phyloP scores from a whole-genome alignment of 2,329 filamentous ascomycete species.

The Alternaria solani region DNA sequence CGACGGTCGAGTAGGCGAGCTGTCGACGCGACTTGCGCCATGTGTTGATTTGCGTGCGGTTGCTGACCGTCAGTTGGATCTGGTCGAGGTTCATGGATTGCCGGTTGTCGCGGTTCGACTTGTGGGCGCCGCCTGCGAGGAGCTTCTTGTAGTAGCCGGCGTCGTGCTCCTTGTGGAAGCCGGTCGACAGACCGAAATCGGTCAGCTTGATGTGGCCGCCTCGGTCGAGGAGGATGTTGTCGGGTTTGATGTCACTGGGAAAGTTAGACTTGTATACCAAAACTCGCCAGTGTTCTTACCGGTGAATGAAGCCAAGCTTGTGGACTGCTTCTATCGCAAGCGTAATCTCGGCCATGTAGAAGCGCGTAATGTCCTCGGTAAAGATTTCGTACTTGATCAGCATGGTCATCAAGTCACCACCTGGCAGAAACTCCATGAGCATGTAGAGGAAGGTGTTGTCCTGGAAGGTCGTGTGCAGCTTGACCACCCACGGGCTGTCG shows the following conservation, averaged over 20 bases:
- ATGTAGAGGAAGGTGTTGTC: constrained; percentile 96
- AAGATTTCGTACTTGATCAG: constrained; percentile 99
- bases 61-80: constrained; percentile 97
- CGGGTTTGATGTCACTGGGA: constrained; percentile 89
- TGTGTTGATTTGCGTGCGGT: constrained; percentile 97
- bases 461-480: constrained; percentile 98
- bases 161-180: constrained; percentile 97
- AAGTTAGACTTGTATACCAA: constrained; percentile 32
- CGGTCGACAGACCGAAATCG: constrained; percentile 96
- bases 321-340: constrained; percentile 99
- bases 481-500: constrained; percentile 99
- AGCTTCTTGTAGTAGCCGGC: constrained; percentile 99
- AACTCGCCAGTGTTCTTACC: constrained; percentile 60
- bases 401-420: constrained; percentile 99
- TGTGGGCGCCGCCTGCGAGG: constrained; percentile 70
- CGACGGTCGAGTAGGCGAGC: constrained; percentile 98
- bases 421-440: constrained; percentile 98
- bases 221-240: constrained; percentile 95
- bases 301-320: constrained; percentile 97
- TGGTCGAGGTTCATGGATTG: constrained; percentile 96
- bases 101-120: constrained; percentile 68
- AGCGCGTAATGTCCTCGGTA: constrained; percentile 96
- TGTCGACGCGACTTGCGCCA: constrained; percentile 95
- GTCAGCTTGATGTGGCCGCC: constrained; percentile 98
- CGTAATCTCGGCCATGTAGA: constrained; percentile 98